These are phyloP conservation scores for Cyathus striatus DNA, from an alignment of 768 basidiomycete genomes.

Conservation along the genomic window DNA sequence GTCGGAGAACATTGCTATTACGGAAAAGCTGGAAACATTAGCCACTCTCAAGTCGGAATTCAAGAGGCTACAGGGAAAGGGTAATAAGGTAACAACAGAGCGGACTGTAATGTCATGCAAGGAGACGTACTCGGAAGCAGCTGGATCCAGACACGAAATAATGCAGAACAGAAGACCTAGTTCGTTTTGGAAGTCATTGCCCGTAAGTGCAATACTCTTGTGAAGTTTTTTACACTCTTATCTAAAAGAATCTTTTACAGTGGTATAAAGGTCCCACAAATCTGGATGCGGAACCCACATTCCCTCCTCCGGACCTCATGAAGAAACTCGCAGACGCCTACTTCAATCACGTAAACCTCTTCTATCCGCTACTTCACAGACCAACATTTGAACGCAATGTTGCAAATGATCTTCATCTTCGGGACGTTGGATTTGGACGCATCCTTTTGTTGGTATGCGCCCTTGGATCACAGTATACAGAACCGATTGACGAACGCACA, in stretches of 20 bases:
- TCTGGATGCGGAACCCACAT: conserved; percentile 17
- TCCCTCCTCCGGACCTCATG: conserved; percentile 42
- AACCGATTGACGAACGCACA: conserved; percentile 47
- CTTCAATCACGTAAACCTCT: conserved; percentile 45
- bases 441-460: conserved; percentile 64
- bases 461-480: conserved; percentile 47
- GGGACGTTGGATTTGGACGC: conserved; percentile 42
- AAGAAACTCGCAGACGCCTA: conserved; percentile 47
- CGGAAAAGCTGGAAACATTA: not conserved
- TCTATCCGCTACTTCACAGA: conserved; percentile 60
- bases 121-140: conserved; percentile 34
- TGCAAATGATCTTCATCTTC: conserved; percentile 38
- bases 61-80: conserved; percentile 37
- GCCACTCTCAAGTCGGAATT: conserved; percentile 6
- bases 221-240: too few relatives aligned
- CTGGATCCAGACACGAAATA: not conserved
- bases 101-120: conserved; percentile 44
- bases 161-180: not conserved
- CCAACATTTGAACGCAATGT: conserved; percentile 52
- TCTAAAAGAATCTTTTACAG: not conserved
- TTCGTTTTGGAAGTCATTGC: not conserved
- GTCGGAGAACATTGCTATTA: not conserved
- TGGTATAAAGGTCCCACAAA: not conserved
- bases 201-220: not conserved
- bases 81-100: conserved; percentile 36